Percentiles rank a stretch among this genome's conserved stretches.
Conservation (phyloP, 129 eudicot genomes). For the Artemisia tridentata region DNA sequence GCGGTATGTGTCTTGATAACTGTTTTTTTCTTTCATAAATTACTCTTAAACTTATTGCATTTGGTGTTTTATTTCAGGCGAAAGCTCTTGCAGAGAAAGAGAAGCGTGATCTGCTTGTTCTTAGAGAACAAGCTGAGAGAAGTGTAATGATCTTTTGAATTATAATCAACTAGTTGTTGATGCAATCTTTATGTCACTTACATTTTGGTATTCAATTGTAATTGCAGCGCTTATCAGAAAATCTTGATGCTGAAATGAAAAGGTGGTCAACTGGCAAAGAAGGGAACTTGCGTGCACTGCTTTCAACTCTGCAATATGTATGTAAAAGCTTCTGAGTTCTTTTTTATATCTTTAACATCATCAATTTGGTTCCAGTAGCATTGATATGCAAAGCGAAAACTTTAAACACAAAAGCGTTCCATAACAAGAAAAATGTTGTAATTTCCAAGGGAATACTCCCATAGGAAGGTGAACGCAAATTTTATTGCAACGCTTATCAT, state of each 20-base stretch:
- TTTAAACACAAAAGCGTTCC: too few relatives aligned
- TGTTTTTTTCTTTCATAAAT: neutral
- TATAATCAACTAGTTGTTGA: constrained; percentile 10
- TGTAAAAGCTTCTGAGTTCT: constrained; percentile 23
- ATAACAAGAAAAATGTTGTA: too few relatives aligned
- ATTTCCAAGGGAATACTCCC: too few relatives aligned
- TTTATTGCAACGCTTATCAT: too few relatives aligned
- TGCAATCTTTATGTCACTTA: constrained; percentile 22
- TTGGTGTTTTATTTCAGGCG: constrained; percentile 57
- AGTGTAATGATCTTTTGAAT: constrained; percentile 46
- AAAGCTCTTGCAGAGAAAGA: constrained; percentile 98
- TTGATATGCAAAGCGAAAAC: too few relatives aligned
- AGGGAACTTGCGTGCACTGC: constrained; percentile 95
- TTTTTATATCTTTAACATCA: too few relatives aligned
- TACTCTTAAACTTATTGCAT: neutral
- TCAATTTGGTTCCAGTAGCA: too few relatives aligned
- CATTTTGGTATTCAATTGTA: constrained; percentile 18
- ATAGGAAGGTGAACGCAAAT: too few relatives aligned
- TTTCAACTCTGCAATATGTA: constrained; percentile 97
- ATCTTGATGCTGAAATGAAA: constrained; percentile 89
- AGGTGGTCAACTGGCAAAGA: constrained; percentile 97
- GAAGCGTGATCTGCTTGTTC: constrained; percentile 80
- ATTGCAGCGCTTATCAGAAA: constrained; percentile 76
- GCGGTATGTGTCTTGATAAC: constrained; percentile 47
- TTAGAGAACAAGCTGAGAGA: constrained; percentile 92